phyloP scores from a whole-genome alignment of 2,329 filamentous ascomycete genomes.

The Pseudogymnoascus sp. region DNA sequence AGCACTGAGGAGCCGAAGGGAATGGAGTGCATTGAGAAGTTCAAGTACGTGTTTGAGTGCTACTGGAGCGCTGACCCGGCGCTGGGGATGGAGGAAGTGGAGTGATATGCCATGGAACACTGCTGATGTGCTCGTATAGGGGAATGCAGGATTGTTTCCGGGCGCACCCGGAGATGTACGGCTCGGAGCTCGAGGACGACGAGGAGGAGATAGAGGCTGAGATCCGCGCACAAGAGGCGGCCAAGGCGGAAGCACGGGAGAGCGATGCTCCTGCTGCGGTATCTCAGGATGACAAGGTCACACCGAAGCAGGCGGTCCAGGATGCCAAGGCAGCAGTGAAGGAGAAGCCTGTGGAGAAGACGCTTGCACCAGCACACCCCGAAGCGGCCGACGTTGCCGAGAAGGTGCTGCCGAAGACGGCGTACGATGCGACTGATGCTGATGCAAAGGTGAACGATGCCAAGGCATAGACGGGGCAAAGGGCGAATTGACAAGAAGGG shows the following conservation, averaged over 20 bases:
- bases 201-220: conserved; percentile 45
- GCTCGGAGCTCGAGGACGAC: conserved; percentile 76
- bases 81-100: not conserved
- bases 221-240: conserved; percentile 21
- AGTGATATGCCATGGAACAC: not conserved
- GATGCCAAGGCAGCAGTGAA: not conserved
- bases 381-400: not conserved
- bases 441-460: not conserved
- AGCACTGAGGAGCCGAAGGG: conserved; percentile 93
- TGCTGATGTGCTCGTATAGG: conserved; percentile 42
- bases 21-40: conserved; percentile 95
- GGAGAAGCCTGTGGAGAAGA: not conserved
- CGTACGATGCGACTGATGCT: not conserved
- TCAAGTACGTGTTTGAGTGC: conserved; percentile 60
- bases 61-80: not conserved
- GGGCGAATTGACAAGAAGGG: not conserved
- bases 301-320: not conserved
- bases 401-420: not conserved
- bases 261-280: not conserved
- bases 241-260: conserved; percentile 12
- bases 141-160: conserved; percentile 97
- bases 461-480: not conserved
- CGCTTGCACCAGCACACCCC: not conserved
- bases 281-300: not conserved
- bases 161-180: conserved; percentile 86